Evolutionary conservation across 164 flowering plant species (phyloP).

Genomic region (Magnolia officinalis): DNA sequence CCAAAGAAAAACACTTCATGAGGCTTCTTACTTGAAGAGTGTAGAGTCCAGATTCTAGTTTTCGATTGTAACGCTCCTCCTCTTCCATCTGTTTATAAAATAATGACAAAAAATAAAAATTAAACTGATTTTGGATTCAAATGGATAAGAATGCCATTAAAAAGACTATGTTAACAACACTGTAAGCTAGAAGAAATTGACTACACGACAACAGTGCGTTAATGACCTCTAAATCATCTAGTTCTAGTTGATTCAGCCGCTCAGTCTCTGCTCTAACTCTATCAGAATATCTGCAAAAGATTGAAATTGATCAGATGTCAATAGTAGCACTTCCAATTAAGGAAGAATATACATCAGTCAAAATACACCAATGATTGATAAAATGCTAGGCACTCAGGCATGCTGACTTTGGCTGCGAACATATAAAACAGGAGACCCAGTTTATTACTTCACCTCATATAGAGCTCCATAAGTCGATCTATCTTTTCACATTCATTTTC

Average conservation of each 20-base stretch:
- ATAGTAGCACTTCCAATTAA: not conserved
- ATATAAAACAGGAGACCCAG: not conserved
- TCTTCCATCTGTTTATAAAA: conserved; percentile 77
- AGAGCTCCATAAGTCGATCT: conserved; percentile 95
- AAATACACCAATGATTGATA: not conserved
- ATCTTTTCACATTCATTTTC: conserved; percentile 96
- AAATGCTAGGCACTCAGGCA: not conserved
- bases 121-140: not conserved
- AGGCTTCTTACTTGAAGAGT: conserved; percentile 68
- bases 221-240: conserved; percentile 88
- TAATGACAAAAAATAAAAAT: not conserved
- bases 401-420: not conserved
- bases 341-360: not conserved
- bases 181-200: not conserved
- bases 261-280: conserved; percentile 82
- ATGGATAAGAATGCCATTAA: not conserved
- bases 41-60: conserved; percentile 90
- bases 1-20: not conserved
- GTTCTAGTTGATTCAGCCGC: conserved; percentile 59
- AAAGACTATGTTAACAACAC: not conserved
- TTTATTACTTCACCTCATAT: conserved; percentile 52
- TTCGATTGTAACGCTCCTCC: conserved; percentile 81
- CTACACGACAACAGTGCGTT: not conserved
- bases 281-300: conserved; percentile 61
- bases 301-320: not conserved